Evolutionary conservation across 768 basidiomycete species (phyloP), one percentile per base, ranked within the genome.

Genomic region (Rubroboletus pulcherrimus): DNA sequence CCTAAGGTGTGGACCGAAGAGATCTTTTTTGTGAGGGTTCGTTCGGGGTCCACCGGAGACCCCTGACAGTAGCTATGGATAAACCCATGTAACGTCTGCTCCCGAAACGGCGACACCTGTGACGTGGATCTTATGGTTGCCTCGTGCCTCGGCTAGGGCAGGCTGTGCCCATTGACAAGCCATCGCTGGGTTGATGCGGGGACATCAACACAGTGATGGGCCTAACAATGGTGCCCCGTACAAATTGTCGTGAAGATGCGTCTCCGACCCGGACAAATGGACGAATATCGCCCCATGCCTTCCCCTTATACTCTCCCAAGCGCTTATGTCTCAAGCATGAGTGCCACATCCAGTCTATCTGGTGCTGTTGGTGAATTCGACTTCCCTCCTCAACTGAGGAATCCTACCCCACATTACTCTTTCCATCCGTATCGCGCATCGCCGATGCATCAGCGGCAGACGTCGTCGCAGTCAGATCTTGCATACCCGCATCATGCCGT

Each of bases 321-420:
- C 56, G 53, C 70, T 54, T 74, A 74, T 65, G 63, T 77, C 63
- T 78, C 82, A 0, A 72, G 66, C 65, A 78, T 78, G 47, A 80
- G 76, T 51, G 61, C 71, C 9, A 70, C 75, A 1, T 80, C 78
- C 40, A 77, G 75, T 59, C 73, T 89, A 54, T 81, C 80, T 29
- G 84, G 84, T 54, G 85, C 87, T 26, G 81, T 89, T 70, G 84
- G 82, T 48, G 83, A 85, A 48, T 56, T 75, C 29, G 71, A 75
- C 68, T 65, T 77, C 38, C 72, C 73, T 14, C 71, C 72, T 9
- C 74, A 72, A 30, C 63, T 62, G 30, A 56, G 66, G 48, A 72
- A 66, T 59, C 66, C 56, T 57, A 61, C 54, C 61, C 71, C 54
- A 55, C 70, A 51, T 58, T 71, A 61, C 11, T 52, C 64, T 2